These are phyloP conservation scores for Endoconidiophora laricicola DNA, from an alignment of 2,329 filamentous ascomycete genomes.

Conservation along the genomic window DNA sequence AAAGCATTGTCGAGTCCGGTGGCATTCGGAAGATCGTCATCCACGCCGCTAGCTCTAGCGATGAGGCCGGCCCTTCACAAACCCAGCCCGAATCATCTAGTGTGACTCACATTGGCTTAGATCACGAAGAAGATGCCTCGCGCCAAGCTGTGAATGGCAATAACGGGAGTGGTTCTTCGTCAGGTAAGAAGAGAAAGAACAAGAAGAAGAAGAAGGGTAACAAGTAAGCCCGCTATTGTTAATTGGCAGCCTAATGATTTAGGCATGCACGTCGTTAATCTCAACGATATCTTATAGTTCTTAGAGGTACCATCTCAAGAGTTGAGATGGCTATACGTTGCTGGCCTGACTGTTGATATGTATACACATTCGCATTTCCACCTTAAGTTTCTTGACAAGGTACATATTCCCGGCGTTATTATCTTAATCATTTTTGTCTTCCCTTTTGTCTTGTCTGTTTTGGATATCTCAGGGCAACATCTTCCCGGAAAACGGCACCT, in stretches of 20 bases:
- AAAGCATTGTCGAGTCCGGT: constrained; percentile 57
- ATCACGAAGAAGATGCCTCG: not conserved
- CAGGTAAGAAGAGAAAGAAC: constrained; percentile 12
- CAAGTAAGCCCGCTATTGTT: constrained; percentile 2
- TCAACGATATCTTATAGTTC: too few species aligned
- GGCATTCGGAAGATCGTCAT: constrained; percentile 63
- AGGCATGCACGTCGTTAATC: too few species aligned
- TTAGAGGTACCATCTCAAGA: too few species aligned
- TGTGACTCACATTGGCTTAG: not conserved
- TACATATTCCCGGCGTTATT: too few species aligned
- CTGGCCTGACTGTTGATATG: too few species aligned
- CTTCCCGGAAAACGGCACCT: too few species aligned
- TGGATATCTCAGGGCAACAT: not conserved
- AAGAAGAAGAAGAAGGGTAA: constrained; percentile 13
- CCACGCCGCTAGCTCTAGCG: constrained; percentile 21
- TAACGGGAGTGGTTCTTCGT: not conserved
- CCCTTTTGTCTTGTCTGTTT: not conserved
- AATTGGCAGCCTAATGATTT: not conserved
- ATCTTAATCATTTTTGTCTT: not conserved
- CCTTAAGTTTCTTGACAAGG: too few species aligned
- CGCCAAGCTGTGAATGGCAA: not conserved
- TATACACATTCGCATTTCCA: too few species aligned
- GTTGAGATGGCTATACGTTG: too few species aligned
- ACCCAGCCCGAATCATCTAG: not conserved
- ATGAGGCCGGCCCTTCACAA: constrained; percentile 16